These are phyloP conservation scores for Ogataea haglerorum DNA, from an alignment of 805 yeast species.

Conservation along the genomic window DNA sequence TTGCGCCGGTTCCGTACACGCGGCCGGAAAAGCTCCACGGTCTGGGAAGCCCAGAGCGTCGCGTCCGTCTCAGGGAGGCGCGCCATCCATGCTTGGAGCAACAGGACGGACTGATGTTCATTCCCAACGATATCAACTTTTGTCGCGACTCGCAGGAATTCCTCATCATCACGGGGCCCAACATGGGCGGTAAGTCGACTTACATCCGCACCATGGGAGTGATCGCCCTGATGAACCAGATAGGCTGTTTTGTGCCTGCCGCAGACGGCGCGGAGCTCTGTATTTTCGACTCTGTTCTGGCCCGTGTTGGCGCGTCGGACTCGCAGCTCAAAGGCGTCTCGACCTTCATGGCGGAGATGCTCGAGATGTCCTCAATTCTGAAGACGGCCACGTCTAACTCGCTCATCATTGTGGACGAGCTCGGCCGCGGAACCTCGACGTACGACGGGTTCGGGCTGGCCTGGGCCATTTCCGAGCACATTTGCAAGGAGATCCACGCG, in stretches of 20 bases:
- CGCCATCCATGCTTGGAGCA: conserved; percentile 94
- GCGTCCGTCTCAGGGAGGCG: conserved; percentile 61
- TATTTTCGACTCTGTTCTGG: conserved; percentile 85
- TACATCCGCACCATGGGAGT: conserved; percentile 89
- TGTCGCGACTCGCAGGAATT: conserved; percentile 60
- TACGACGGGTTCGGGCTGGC: conserved; percentile 98
- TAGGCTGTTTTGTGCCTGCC: conserved; percentile 87
- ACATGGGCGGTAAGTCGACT: conserved; percentile 97
- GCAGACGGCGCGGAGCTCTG: conserved; percentile 68
- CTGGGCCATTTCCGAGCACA: conserved; percentile 90
- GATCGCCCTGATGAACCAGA: conserved; percentile 80
- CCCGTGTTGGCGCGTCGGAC: conserved; percentile 99
- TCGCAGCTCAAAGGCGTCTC: conserved; percentile 96
- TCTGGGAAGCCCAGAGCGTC: conserved; percentile 46
- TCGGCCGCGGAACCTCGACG: conserved; percentile 92
- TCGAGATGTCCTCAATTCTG: conserved; percentile 85
- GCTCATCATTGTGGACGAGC: conserved; percentile 85
- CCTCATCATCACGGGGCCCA: conserved; percentile 88
- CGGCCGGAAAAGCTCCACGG: conserved; percentile 60
- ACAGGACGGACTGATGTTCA: conserved; percentile 86
- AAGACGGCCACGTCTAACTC: conserved; percentile 76
- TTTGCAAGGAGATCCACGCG: conserved; percentile 66
- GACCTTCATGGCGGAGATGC: conserved; percentile 95
- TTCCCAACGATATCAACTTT: conserved; percentile 82
- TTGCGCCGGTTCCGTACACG: conserved; percentile 78